Evolutionary conservation across 2,329 filamentous ascomycete genomes (phyloP).

Genomic region (Salinomyces thailandicus): DNA sequence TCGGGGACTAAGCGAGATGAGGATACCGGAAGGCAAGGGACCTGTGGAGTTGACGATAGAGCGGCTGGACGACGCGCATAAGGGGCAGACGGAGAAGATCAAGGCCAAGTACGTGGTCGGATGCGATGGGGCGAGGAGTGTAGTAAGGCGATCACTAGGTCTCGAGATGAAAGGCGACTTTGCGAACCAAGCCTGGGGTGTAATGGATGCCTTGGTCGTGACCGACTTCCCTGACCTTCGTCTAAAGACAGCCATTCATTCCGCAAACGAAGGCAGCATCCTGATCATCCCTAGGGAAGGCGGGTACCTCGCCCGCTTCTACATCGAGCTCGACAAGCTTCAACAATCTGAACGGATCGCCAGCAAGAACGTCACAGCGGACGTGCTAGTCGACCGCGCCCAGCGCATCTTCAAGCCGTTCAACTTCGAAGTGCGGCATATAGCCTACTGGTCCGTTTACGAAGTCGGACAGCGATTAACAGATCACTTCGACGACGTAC

Average conservation of each 20-base stretch:
- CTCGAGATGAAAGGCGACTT: constrained; percentile 27
- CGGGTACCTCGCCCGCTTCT: constrained; percentile 25
- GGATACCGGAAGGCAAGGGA: constrained; percentile 28
- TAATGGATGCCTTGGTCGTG: constrained; percentile 25
- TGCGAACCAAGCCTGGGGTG: constrained; percentile 28
- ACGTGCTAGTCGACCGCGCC: constrained; percentile 52
- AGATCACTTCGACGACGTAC: constrained; percentile 54
- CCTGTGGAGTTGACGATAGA: constrained; percentile 42
- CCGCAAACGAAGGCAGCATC: constrained; percentile 57
- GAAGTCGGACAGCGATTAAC: constrained; percentile 47
- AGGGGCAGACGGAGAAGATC: constrained; percentile 21
- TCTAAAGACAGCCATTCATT: constrained; percentile 42
- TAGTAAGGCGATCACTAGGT: constrained; percentile 21
- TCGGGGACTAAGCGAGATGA: constrained; percentile 15
- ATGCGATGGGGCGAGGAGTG: constrained; percentile 26
- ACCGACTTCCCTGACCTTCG: constrained; percentile 44
- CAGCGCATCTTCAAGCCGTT: constrained; percentile 58
- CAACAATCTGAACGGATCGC: constrained; percentile 42
- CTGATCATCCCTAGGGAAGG: constrained; percentile 58
- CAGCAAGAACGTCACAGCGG: constrained; percentile 51
- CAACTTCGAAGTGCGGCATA: constrained; percentile 52
- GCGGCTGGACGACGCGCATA: constrained; percentile 25
- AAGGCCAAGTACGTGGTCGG: constrained; percentile 27
- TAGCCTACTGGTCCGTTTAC: constrained; percentile 59
- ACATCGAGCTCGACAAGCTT: constrained; percentile 29